Base-by-base conservation (phyloP, 2,329 filamentous ascomycete genomes). In the Aspergillus versicolor region DNA sequence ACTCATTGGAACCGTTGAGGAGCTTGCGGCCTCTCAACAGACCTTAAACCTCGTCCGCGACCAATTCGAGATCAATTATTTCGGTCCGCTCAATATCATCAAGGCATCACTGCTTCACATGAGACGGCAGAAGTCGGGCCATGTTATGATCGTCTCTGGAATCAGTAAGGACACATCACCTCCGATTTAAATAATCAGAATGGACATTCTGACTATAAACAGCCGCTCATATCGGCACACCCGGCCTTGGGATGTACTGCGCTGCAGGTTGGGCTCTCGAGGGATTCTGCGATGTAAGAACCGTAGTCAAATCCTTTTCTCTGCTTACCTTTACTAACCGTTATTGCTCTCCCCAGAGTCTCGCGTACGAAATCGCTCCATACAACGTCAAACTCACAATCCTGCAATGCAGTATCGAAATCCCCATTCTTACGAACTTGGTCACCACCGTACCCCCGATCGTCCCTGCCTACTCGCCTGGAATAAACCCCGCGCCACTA, bases 301-400 rank as follows among this genome's bases (percentile, higher is more conserved):
- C 30, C 13, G 24, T 15, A 22, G n/a, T 19, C 15, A 15, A 32
- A 15, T 30, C 15, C 15, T 21, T 17, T 30, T 47, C 19, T 15
- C 15, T 12, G 11, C 15, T n/a, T 27, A 1, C 7, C 3, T 21
- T 19, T 15, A 22, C 24, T 44, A 43, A 32, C 21, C 15, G 30
- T 52, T 57, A 62, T 46, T 67, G 52, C 53, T 49, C 45, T 57
- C 13, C 13, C 2, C 59, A 82, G 80, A 86, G 91, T 58, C 82
- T 99, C 22, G 92, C 93, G 1, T 99, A 97, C 75, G 94, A 99
- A 75, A 89, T 99, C 62, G 90, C 93, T 0, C 94, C 94, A 0
- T 97, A 97, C 79, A 97, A 97, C 76, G 87, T 97, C 77, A 96
- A 93, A 74, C 85, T 97, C 73, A 97, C 92, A 41, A 92, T 97